phyloP scores from a whole-genome alignment of 164 flowering plant genomes.

The Sedum album region DNA sequence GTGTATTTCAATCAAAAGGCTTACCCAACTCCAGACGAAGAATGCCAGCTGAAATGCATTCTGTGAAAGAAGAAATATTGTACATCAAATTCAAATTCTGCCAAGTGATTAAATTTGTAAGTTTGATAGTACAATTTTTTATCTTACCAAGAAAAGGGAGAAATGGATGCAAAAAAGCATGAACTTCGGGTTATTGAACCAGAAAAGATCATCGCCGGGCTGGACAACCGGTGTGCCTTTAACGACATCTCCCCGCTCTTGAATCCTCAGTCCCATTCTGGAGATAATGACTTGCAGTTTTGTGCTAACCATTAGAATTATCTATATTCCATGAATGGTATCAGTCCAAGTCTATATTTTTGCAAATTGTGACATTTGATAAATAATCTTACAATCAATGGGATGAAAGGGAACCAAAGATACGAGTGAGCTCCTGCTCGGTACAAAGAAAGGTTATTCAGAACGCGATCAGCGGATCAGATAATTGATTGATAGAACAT shows the following conservation, averaged over 20 bases:
- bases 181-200: no score
- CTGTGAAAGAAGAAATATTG: no score
- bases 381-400: conserved; percentile 49
- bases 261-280: conserved; percentile 65
- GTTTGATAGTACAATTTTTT: neutral
- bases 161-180: conserved; percentile 66
- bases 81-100: no score
- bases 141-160: conserved; percentile 71
- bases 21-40: no score
- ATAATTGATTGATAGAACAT: neutral
- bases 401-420: conserved; percentile 69
- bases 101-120: no score
- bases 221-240: conserved; percentile 68
- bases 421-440: conserved; percentile 54
- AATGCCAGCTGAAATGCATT: no score
- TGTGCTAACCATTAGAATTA: no score
- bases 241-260: conserved; percentile 72
- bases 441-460: neutral
- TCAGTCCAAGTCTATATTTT: neutral
- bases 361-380: no score
- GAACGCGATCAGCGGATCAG: no score
- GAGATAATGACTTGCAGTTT: no score
- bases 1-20: no score
- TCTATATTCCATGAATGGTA: conserved; percentile 23
- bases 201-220: no score